These are phyloP conservation scores for Rutstroemia sp. DNA, from an alignment of 2,329 filamentous ascomycete genomes.

Conservation along the genomic window DNA sequence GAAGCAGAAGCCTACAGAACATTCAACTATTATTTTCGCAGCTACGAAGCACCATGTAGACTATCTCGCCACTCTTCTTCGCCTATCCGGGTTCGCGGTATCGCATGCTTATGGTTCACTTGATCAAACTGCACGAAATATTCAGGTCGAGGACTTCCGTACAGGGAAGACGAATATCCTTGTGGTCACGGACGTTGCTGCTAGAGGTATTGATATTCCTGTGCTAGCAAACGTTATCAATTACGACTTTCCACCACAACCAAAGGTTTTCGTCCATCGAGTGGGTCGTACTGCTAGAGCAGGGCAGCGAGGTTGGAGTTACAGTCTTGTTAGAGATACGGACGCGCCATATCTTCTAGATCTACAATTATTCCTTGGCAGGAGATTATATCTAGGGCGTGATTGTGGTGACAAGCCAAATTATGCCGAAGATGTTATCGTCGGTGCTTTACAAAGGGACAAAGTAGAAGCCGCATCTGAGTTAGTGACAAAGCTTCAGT, in stretches of 20 bases:
- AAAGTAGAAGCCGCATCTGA: slow-evolving; percentile 70
- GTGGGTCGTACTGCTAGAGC: slow-evolving; percentile 94
- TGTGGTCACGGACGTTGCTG: slow-evolving; percentile 93
- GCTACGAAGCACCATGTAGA: slow-evolving; percentile 98
- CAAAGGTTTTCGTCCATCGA: slow-evolving; percentile 93
- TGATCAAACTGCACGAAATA: slow-evolving; percentile 86
- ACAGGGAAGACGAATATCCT: slow-evolving; percentile 79
- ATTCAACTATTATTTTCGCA: slow-evolving; percentile 92
- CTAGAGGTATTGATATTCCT: slow-evolving; percentile 95
- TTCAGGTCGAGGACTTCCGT: slow-evolving; percentile 87
- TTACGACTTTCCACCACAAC: slow-evolving; percentile 94
- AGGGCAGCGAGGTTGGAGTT: slow-evolving; percentile 87
- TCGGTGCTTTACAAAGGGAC: slow-evolving; percentile 69
- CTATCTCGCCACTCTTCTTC: slow-evolving; percentile 77
- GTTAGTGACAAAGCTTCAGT: slow-evolving; percentile 72
- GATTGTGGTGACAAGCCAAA: slow-evolving; percentile 52
- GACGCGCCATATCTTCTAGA: slow-evolving; percentile 91
- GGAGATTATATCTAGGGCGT: slow-evolving; percentile 69
- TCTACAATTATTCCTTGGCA: slow-evolving; percentile 88
- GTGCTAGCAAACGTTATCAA: slow-evolving; percentile 96
- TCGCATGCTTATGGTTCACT: slow-evolving; percentile 93
- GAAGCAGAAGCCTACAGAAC: slow-evolving; percentile 68
- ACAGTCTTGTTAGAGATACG: slow-evolving; percentile 79
- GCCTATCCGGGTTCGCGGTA: slow-evolving; percentile 73
- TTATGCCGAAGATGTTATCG: slow-evolving; percentile 75